These are phyloP conservation scores for Pisolithus orientalis DNA, from an alignment of 768 basidiomycete genomes.

Conservation along the genomic window DNA sequence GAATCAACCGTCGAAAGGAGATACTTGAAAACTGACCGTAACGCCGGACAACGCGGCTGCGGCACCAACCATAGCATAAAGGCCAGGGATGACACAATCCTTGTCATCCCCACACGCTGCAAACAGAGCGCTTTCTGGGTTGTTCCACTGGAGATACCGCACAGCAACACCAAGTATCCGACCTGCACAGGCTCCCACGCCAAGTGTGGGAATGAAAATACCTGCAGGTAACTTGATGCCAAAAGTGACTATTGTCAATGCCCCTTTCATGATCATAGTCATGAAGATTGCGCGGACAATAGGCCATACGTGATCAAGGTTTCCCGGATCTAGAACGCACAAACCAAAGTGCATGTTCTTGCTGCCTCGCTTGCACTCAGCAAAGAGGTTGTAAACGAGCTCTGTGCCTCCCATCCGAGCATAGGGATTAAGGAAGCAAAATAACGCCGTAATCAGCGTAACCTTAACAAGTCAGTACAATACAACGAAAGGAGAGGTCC, in stretches of 20 bases:
- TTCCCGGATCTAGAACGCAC: slow-evolving; percentile 62
- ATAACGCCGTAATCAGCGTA: slow-evolving; percentile 65
- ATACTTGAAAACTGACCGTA: slow-evolving; percentile 49
- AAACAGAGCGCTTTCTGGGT: slow-evolving; percentile 61
- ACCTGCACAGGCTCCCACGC: slow-evolving; percentile 91
- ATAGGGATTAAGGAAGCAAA: slow-evolving; percentile 86
- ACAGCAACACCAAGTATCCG: slow-evolving; percentile 77
- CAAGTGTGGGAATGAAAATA: slow-evolving; percentile 94
- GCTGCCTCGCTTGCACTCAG: slow-evolving; percentile 68
- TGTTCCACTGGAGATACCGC: slow-evolving; percentile 63
- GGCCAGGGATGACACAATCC: slow-evolving; percentile 80
- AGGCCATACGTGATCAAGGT: slow-evolving; percentile 49
- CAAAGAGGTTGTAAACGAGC: slow-evolving; percentile 85
- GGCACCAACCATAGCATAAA: slow-evolving; percentile 96
- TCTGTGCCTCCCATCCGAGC: slow-evolving; percentile 95
- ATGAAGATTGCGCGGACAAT: slow-evolving; percentile 62
- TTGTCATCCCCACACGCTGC: slow-evolving; percentile 54
- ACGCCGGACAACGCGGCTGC: slow-evolving; percentile 94
- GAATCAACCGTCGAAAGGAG: slow-evolving; percentile 4
- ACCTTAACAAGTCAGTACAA: slow-evolving; percentile 41
- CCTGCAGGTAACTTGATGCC: slow-evolving; percentile 91
- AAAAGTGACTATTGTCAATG: slow-evolving; percentile 82
- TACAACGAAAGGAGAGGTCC: neutral
- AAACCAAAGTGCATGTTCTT: slow-evolving; percentile 54
- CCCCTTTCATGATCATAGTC: slow-evolving; percentile 77